Percentiles rank a stretch among this genome's conserved stretches.
phyloP scores from a whole-genome alignment of 805 yeast species.

The Candida chilensis region DNA sequence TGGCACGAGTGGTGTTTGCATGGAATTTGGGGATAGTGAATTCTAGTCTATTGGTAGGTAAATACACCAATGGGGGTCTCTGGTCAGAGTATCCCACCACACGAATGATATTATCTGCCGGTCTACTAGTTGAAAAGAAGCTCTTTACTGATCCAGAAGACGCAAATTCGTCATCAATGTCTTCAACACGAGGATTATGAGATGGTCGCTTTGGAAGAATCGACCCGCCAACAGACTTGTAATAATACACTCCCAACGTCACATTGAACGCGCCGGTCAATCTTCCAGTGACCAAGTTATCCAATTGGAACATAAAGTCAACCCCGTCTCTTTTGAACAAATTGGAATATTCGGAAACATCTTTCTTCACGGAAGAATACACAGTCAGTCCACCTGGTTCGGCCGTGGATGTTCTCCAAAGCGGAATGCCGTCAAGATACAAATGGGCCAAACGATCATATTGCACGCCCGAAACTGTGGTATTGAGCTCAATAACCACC shows the following conservation, averaged over 20 bases:
- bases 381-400: slow-evolving; percentile 64
- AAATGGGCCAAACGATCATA: slow-evolving; percentile 60
- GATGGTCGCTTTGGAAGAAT: not conserved
- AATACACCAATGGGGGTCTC: slow-evolving; percentile 35
- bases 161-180: slow-evolving; percentile 8
- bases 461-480: slow-evolving; percentile 49
- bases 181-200: slow-evolving; percentile 1
- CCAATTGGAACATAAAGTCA: slow-evolving; percentile 48
- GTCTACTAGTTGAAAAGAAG: slow-evolving; percentile 17
- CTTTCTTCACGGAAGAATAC: slow-evolving; percentile 47
- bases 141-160: slow-evolving; percentile 8
- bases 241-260: slow-evolving; percentile 42
- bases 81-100: slow-evolving; percentile 14
- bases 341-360: slow-evolving; percentile 45
- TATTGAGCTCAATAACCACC: slow-evolving; percentile 43
- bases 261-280: slow-evolving; percentile 56
- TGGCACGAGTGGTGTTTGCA: slow-evolving; percentile 50
- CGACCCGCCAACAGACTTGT: slow-evolving; percentile 8
- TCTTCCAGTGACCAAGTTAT: slow-evolving; percentile 45
- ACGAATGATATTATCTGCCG: slow-evolving; percentile 30
- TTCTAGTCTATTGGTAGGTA: slow-evolving; percentile 28
- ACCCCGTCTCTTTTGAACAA: slow-evolving; percentile 35
- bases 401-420: slow-evolving; percentile 82
- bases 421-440: slow-evolving; percentile 49
- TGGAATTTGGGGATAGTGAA: slow-evolving; percentile 35